Percentiles rank a stretch among this genome's conserved stretches.
phyloP scores from a whole-genome alignment of 352 stramenopile species.

The Blastocystis sp. region DNA sequence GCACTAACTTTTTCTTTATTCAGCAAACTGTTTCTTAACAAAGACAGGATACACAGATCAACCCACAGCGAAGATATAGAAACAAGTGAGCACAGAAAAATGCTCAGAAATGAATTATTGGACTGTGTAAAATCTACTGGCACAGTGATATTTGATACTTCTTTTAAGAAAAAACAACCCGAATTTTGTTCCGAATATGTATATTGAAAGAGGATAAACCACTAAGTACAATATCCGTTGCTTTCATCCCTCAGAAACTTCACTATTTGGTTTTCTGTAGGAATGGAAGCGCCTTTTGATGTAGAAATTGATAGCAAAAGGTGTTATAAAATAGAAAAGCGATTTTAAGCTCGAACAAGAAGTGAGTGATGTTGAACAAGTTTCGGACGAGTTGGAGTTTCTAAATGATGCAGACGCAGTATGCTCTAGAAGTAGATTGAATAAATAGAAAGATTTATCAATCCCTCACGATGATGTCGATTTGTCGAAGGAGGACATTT shows the following conservation, averaged over 20 bases:
- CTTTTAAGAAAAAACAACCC: neutral
- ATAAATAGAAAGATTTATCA: neutral
- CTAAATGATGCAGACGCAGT: neutral
- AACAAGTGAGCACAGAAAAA: neutral
- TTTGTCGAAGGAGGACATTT: neutral
- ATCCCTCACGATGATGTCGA: neutral
- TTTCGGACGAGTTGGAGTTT: neutral
- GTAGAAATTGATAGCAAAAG: neutral
- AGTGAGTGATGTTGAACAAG: neutral
- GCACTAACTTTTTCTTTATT: too few species aligned
- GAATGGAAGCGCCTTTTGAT: neutral
- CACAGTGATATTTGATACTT: neutral
- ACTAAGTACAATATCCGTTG: neutral
- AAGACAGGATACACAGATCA: too few species aligned
- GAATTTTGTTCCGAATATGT: neutral
- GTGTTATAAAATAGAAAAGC: neutral
- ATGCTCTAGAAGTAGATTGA: neutral
- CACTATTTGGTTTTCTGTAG: neutral
- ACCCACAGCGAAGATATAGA: neutral
- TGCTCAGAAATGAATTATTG: neutral
- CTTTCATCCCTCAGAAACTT: neutral
- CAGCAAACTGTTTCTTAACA: too few species aligned
- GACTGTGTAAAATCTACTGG: neutral
- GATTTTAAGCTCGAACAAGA: neutral
- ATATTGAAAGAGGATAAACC: neutral